Conservation (phyloP, 306 rosid species). For the Mimosa bimucronata region DNA sequence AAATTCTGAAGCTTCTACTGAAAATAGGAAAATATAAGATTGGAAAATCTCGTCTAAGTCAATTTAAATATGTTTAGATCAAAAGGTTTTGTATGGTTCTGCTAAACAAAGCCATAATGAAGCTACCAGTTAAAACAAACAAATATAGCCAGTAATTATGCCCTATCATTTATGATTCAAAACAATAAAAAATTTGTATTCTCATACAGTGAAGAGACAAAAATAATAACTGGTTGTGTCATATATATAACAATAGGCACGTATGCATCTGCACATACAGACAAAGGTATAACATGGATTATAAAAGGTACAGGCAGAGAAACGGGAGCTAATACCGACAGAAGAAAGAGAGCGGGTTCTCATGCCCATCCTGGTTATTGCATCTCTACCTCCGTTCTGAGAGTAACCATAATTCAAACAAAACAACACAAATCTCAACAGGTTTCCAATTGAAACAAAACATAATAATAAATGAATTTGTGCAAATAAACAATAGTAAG, state of each 20-base stretch:
- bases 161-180: background rate
- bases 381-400: slow-evolving; percentile 56
- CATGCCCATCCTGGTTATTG: slow-evolving; percentile 43
- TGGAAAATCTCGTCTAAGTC: background rate
- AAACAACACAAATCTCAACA: slow-evolving; percentile 8
- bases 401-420: slow-evolving; percentile 24
- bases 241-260: background rate
- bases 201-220: background rate
- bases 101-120: background rate
- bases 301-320: background rate
- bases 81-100: background rate
- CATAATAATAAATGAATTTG: slow-evolving; percentile 3
- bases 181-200: slow-evolving; percentile 12
- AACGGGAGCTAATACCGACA: slow-evolving; percentile 44
- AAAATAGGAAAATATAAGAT: slow-evolving; percentile 29
- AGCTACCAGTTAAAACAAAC: background rate
- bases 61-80: background rate
- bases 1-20: slow-evolving; percentile 55
- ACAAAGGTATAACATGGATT: slow-evolving; percentile 12
- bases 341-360: slow-evolving; percentile 45
- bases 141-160: background rate
- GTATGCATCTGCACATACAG: background rate
- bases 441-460: slow-evolving; percentile 2
- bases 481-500: slow-evolving; percentile 20
- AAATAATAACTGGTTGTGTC: background rate